Evolutionary conservation across 169 alveolate species (phyloP).

Genomic region (Eimeria praecox): DNA sequence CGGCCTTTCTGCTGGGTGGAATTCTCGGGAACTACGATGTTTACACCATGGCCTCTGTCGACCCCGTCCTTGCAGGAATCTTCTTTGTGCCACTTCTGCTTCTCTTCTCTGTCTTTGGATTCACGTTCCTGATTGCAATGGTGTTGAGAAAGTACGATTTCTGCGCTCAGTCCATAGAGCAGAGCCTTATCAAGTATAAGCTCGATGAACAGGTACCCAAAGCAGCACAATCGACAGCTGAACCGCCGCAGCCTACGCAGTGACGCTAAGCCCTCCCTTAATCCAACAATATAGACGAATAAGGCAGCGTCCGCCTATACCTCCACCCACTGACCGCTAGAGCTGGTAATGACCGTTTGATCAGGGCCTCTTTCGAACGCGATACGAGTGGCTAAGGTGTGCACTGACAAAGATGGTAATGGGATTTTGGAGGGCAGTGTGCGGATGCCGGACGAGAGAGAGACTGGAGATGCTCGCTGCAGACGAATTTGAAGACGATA

Average conservation of each 20-base stretch:
- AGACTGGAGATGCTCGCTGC: constrained; percentile 46
- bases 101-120: constrained; percentile 47
- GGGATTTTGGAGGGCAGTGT: constrained; percentile 36
- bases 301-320: not conserved
- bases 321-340: not conserved
- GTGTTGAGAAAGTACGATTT: constrained; percentile 55
- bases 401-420: not conserved
- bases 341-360: not conserved
- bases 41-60: constrained; percentile 27
- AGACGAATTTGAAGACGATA: constrained; percentile 53
- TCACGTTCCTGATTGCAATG: constrained; percentile 54
- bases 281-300: not conserved
- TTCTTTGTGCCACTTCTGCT: constrained; percentile 70
- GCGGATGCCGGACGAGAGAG: constrained; percentile 33
- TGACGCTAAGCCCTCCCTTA: not conserved
- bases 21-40: constrained; percentile 60
- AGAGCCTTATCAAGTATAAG: constrained; percentile 44
- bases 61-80: constrained; percentile 27
- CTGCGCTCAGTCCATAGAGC: constrained; percentile 60
- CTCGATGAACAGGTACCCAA: constrained; percentile 25
- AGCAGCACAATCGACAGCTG: not conserved
- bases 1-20: constrained; percentile 71
- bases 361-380: constrained; percentile 57
- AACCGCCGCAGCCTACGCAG: not conserved
- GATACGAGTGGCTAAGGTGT: constrained; percentile 37